Percentiles rank a stretch among this genome's conserved stretches.
phyloP scores from a whole-genome alignment of 805 yeast genomes.

The Vanderwaltozyma tropicalis region DNA sequence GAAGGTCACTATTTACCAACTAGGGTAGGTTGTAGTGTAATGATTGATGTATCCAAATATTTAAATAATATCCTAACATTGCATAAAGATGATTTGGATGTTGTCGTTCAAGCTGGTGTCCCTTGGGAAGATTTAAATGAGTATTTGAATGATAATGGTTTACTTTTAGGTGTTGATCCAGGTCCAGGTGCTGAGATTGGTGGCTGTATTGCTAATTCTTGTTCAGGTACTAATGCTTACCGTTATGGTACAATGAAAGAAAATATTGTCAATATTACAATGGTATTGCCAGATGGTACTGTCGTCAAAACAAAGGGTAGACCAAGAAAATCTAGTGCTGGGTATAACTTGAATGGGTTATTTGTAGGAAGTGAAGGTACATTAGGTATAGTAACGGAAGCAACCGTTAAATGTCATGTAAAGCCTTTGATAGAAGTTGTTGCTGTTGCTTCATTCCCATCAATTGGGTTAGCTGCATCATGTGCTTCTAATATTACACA shows the following conservation, averaged over 20 bases:
- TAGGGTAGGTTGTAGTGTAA: slow-evolving; percentile 52
- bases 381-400: slow-evolving; percentile 67
- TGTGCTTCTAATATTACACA: slow-evolving; percentile 54
- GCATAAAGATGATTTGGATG: slow-evolving; percentile 57
- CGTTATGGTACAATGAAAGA: slow-evolving; percentile 76
- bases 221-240: slow-evolving; percentile 74
- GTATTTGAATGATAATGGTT: slow-evolving; percentile 36
- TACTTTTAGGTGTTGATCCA: slow-evolving; percentile 66
- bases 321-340: slow-evolving; percentile 72
- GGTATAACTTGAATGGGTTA: slow-evolving; percentile 66
- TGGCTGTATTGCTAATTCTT: slow-evolving; percentile 68
- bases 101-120: slow-evolving; percentile 67
- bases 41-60: slow-evolving; percentile 44
- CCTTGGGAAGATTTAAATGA: slow-evolving; percentile 67
- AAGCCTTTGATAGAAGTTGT: slow-evolving; percentile 57
- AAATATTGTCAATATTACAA: slow-evolving; percentile 55
- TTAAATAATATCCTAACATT: slow-evolving; percentile 50
- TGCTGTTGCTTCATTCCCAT: slow-evolving; percentile 57
- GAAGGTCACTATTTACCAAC: slow-evolving; percentile 78
- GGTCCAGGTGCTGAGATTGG: slow-evolving; percentile 78
- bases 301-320: slow-evolving; percentile 64
- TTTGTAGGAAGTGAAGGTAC: slow-evolving; percentile 77
- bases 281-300: slow-evolving; percentile 74
- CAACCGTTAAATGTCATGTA: slow-evolving; percentile 58
- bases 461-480: slow-evolving; percentile 59